Evolutionary conservation across 139 green algal genomes (phyloP).

Genomic region (Pseudopediastrum boryanum): DNA sequence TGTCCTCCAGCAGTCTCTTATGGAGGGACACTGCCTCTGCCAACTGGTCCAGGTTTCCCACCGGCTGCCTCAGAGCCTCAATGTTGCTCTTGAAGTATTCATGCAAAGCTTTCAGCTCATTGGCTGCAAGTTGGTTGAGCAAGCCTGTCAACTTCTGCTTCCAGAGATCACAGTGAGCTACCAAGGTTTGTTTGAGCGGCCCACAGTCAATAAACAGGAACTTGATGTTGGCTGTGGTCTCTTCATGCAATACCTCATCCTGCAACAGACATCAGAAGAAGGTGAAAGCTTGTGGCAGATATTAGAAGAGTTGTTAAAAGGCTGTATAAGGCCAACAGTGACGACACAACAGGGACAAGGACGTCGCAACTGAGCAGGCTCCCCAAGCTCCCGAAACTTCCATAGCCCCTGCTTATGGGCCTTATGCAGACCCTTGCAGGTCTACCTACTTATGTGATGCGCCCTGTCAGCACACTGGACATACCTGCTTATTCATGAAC

Average conservation of each 20-base stretch:
- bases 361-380: too few relatives aligned
- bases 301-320: too few relatives aligned
- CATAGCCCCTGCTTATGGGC: too few relatives aligned
- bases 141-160: conserved; percentile 75
- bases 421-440: too few relatives aligned
- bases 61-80: conserved; percentile 33
- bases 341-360: too few relatives aligned
- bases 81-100: conserved; percentile 60
- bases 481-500: conserved; percentile 38
- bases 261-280: neutral
- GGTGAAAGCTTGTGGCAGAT: too few relatives aligned
- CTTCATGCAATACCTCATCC: conserved; percentile 81
- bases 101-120: conserved; percentile 64
- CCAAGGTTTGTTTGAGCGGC: conserved; percentile 86
- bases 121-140: conserved; percentile 66
- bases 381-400: too few relatives aligned
- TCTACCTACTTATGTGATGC: too few relatives aligned
- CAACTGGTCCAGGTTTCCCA: conserved; percentile 72
- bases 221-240: conserved; percentile 78
- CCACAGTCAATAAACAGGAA: conserved; percentile 92
- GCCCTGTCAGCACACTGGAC: too few relatives aligned
- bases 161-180: conserved; percentile 82
- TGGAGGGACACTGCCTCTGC: conserved; percentile 76
- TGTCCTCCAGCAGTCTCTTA: conserved; percentile 60
- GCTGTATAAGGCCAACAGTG: too few relatives aligned